Base-by-base conservation (phyloP, 1,284 basidiomycete species). In the Boletus mariae region DNA sequence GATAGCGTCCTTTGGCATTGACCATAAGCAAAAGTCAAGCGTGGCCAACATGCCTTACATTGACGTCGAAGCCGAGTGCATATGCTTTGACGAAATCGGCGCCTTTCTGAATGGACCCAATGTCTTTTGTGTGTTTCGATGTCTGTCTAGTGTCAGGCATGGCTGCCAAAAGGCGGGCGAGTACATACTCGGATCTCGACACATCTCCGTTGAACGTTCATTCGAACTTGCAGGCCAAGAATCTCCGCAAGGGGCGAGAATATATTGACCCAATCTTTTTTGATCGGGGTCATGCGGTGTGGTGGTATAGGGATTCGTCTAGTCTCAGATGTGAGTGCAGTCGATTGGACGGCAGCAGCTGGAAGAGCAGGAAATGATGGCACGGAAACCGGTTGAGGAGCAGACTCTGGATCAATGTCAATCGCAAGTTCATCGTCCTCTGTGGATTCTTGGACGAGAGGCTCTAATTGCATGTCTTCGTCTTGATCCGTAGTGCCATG, bases 11-110 rank as follows among this genome's bases (percentile, higher is more conserved):
- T 99, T 59, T 32, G 48, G 38, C 42, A 47, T 26, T 49, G 49
- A 12, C 20, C 12, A 42, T 56, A n/a, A 53, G 38, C 42, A 47
- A 53, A 29, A 10, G 11, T 17, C 29, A 12, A 5, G 3, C 26
- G 52, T 10, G 25, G 17, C 43, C 37, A 25, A 12, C 12, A 11
- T 26, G 3, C 34, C 85, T 64, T 63, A 92, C 92, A 66, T 94
- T 92, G 13, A 94, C 87, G 64, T 94, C 94, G 64, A 99, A 99
- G 3, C 96, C 96, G 6, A 98, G 75, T 1, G 94, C 86, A 69
- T 87, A 99, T 1, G 96, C 95, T 68, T 97, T 94, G 56, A 98
- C 87, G 68, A 99, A 99, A 72, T 99, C 96, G 20, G 94, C 92
- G n/a, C 96, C 96, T 67, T 97, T 98, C 70, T 99, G 96, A 29